Evolutionary conservation across 345 rosid genomes (phyloP), one percentile per base, ranked within the genome.

Genomic region (Aegle marmelos): DNA sequence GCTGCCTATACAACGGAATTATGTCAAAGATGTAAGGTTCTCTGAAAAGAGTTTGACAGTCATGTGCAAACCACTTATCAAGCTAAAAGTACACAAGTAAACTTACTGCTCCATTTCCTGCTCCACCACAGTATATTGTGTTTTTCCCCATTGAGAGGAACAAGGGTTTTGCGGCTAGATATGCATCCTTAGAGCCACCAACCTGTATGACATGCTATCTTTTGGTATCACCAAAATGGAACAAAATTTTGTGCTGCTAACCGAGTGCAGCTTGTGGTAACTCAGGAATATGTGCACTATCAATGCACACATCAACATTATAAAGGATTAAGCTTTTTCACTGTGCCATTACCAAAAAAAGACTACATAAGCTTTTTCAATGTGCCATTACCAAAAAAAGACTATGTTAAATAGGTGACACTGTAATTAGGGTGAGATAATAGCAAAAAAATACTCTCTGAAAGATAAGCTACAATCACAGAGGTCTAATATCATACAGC

Each of bases 21-120:
- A 81, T 66, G 77, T 33, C 59, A 61, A 74, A 56, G 70, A 72
- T 59, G 77, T 50, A 25, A 74, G 48, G 68, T 72, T 21, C 22
- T 73, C 13, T 59, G 61, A 75, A 16, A 25, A 66, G 31, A 50
- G 63, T 34, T 21, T 50, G 34, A 28, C 7, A 74, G 36, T 54
- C 48, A 56, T 63, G 31, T 31, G 33, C 28, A 74, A 63, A 63
- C n/a, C 39, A 10, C 5, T 28, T 19, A 27, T n/a, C 22, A 50
- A 67, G 65, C 64, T 72, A 53, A 19, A 56, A 53, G 34, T 14
- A 45, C 13, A 79, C 22, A 30, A 79, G 65, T 57, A 75, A 85
- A 83, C 97, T 86, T 91, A 93, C 99, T 25, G 99, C 87, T 65
- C 99, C 99, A 79, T 87, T 95, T 87, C 98, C 99, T 65, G 94